Evolutionary conservation across 1,139 yeast species (phyloP).

Genomic region (Taphrina deformans): DNA sequence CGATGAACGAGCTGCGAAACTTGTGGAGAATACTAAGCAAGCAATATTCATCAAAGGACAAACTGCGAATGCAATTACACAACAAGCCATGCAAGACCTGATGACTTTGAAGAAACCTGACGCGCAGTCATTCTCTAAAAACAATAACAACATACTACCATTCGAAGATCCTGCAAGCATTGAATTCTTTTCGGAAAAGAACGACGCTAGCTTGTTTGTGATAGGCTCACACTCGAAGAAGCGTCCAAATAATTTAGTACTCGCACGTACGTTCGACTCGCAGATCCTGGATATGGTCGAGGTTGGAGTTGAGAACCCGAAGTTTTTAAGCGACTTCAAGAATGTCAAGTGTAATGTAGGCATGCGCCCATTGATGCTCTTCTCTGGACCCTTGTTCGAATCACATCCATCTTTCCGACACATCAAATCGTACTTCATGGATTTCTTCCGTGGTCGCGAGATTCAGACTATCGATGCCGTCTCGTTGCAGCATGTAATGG

Average conservation of each 20-base stretch:
- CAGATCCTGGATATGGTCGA: conserved; percentile 94
- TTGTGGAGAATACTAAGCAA: conserved; percentile 83
- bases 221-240: conserved; percentile 81
- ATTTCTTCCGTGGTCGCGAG: conserved; percentile 82
- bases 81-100: conserved; percentile 86
- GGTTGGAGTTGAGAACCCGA: conserved; percentile 67
- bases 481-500: conserved; percentile 86
- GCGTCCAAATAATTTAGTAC: conserved; percentile 87
- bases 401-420: conserved; percentile 83
- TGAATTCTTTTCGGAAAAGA: conserved; percentile 92
- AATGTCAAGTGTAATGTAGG: conserved; percentile 82
- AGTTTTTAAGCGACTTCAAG: conserved; percentile 70
- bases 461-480: conserved; percentile 88
- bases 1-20: conserved; percentile 82
- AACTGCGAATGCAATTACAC: conserved; percentile 73
- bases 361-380: conserved; percentile 88
- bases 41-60: conserved; percentile 92
- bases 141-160: conserved; percentile 87
- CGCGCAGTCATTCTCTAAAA: conserved; percentile 79
- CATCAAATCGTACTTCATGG: conserved; percentile 81
- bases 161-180: conserved; percentile 86
- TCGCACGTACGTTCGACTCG: conserved; percentile 83
- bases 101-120: conserved; percentile 91
- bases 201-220: conserved; percentile 85
- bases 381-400: conserved; percentile 91